phyloP scores from a whole-genome alignment of 192 early-diverging fungal species.

The Podila epicladia region DNA sequence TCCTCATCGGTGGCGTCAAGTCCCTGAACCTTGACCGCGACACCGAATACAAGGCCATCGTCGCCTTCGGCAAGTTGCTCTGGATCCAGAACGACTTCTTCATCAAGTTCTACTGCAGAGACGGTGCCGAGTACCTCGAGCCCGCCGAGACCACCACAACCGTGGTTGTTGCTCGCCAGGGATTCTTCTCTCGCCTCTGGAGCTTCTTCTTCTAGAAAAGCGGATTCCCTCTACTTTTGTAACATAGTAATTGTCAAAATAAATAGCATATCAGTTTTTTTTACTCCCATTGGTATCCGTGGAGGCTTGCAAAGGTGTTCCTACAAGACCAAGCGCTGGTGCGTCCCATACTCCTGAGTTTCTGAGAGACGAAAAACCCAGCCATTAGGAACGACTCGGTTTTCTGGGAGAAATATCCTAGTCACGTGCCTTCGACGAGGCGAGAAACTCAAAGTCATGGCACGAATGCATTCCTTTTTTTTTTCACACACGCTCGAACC shows the following conservation, averaged over 20 bases:
- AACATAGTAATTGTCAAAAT: too few species aligned
- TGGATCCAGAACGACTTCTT: conserved; percentile 91
- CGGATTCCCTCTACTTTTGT: not conserved
- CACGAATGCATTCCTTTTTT: not conserved
- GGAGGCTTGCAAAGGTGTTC: too few species aligned
- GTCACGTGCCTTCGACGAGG: too few species aligned
- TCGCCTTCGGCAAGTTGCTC: conserved; percentile 83
- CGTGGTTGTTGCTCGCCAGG: conserved; percentile 34
- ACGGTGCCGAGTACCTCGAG: conserved; percentile 51
- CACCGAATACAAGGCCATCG: conserved; percentile 62
- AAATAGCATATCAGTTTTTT: too few species aligned
- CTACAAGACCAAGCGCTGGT: too few species aligned
- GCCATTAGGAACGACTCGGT: too few species aligned
- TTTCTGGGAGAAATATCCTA: too few species aligned
- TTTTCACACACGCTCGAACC: not conserved
- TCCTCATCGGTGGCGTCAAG: conserved; percentile 63
- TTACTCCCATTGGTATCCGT: too few species aligned
- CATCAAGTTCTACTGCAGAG: conserved; percentile 76
- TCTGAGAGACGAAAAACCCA: too few species aligned
- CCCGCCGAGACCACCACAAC: conserved; percentile 40
- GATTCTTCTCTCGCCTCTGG: conserved; percentile 34
- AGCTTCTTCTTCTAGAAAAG: conserved; percentile 34
- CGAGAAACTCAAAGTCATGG: too few species aligned
- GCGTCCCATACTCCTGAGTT: too few species aligned
- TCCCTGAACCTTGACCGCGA: conserved; percentile 63